phyloP scores from a whole-genome alignment of 306 rosid genomes.

The Cicer cuneatum region DNA sequence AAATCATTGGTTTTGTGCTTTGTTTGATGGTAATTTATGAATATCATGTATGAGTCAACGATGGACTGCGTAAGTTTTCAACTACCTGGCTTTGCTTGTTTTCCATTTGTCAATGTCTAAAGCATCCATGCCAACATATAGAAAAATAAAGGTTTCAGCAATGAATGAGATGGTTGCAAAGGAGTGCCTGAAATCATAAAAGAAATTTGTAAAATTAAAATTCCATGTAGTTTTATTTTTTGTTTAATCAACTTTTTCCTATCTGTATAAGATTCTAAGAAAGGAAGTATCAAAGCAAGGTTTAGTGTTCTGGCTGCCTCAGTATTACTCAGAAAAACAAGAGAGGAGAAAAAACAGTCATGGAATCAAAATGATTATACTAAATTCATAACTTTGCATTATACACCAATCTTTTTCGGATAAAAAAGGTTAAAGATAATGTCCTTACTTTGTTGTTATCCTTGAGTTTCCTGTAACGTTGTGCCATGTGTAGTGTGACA shows the following conservation, averaged over 20 bases:
- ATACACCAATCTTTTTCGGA: not conserved
- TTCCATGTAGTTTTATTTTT: not conserved
- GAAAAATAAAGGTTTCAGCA: slow-evolving; percentile 81
- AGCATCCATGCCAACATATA: slow-evolving; percentile 93
- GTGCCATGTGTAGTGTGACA: slow-evolving; percentile 95
- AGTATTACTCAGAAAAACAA: not conserved
- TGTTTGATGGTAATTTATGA: too few species aligned
- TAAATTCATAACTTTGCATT: slow-evolving; percentile 13
- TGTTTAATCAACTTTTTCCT: too few species aligned
- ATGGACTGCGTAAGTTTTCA: slow-evolving; percentile 2
- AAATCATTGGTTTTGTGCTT: not conserved
- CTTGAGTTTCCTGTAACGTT: slow-evolving; percentile 86
- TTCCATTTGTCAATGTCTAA: slow-evolving; percentile 77
- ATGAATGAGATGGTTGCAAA: slow-evolving; percentile 88
- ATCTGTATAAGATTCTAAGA: too few species aligned
- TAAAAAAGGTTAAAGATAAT: not conserved
- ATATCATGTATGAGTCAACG: too few species aligned
- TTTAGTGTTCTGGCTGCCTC: not conserved
- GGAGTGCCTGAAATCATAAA: slow-evolving; percentile 71
- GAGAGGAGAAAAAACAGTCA: not conserved
- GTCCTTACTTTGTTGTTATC: slow-evolving; percentile 80
- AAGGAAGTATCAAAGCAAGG: slow-evolving; percentile 29
- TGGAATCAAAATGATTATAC: slow-evolving; percentile 10
- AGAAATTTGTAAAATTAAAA: not conserved
- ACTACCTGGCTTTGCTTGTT: slow-evolving; percentile 64